These are phyloP conservation scores for Alopecurus myosuroides DNA, from an alignment of 176 grass and related monocot genomes.

Conservation along the genomic window DNA sequence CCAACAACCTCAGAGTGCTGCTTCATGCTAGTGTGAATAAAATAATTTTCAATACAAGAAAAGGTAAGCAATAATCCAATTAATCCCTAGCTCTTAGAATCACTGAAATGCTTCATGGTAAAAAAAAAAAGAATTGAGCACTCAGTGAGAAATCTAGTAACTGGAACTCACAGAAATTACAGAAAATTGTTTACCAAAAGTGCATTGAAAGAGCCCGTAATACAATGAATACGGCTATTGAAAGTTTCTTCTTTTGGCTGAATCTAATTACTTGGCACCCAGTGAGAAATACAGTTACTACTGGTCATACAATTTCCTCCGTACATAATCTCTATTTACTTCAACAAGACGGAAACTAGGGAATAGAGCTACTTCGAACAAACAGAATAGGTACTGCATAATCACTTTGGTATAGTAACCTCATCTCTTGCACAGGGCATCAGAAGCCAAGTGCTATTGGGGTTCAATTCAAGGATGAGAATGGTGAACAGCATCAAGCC, in stretches of 20 bases:
- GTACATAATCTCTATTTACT: not conserved
- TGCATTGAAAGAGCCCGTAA: not conserved
- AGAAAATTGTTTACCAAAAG: not conserved
- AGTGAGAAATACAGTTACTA: not conserved
- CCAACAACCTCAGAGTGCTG: slow-evolving; percentile 57
- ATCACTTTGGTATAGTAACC: slow-evolving; percentile 17
- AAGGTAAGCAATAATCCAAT: slow-evolving; percentile 45
- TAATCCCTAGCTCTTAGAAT: not conserved
- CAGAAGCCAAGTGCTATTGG: slow-evolving; percentile 61
- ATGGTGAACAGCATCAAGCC: slow-evolving; percentile 46
- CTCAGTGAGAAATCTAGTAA: not conserved
- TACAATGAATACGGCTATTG: not conserved
- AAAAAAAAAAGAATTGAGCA: not conserved
- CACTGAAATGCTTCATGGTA: not conserved
- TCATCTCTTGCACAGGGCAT: slow-evolving; percentile 41
- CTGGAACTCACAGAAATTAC: not conserved
- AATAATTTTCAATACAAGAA: slow-evolving; percentile 47
- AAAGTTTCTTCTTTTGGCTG: not conserved
- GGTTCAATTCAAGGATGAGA: slow-evolving; percentile 82
- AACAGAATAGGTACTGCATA: not conserved
- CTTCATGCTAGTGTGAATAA: slow-evolving; percentile 74
- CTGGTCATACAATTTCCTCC: not conserved
- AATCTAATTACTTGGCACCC: not conserved
- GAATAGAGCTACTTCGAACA: not conserved
- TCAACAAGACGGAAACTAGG: not conserved